Base-by-base conservation (phyloP, 306 rosid genomes). In the Parietaria judaica region DNA sequence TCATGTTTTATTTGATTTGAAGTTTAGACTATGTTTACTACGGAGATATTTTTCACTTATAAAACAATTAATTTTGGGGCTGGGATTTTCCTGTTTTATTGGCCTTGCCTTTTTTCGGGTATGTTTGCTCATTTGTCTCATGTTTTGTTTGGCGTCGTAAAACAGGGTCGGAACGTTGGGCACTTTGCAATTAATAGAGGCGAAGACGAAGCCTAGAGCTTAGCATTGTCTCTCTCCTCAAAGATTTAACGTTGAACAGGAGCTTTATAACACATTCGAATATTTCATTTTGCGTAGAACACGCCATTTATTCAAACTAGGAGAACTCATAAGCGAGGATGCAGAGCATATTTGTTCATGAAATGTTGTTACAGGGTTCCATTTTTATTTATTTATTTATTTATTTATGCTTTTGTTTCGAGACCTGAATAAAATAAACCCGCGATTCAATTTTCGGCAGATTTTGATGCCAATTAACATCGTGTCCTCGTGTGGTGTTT, bases 141-240 rank as follows among this genome's bases (percentile, higher is more conserved):
- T 54, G 11, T 66, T 51, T 23, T 68, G 6, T 5, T 5, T 41
- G 45, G 45, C 3, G 6, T 41, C 9, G 45, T 41, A 41, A 5
- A 41, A 41, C 95, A 92, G 98, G 87, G 90, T 44, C 80, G 74
- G 74, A 86, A 92, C 69, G 61, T 80, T 41, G 96, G 95, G 51
- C 96, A 75, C 71, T 92, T 69, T 37, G 84, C 95, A 11, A 85
- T 72, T 36, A 57, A 74, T 51, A n/a, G 14, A 66, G 92, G 57
- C 7, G 88, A 86, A 4, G 91, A 81, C 34, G 84, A 78, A 53
- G 65, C 44, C 34, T 74, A 55, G n/a, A n/a, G 39, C 45, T 48
- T 35, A 44, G 4, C 10, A 15, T 2, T 11, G 1, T 59, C 35
- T 41, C 6, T 16, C 11, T 31, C n/a, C 36, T 56, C 3, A 6